Evolutionary conservation across 2,329 filamentous ascomycete species (phyloP).

Genomic region (Ploettnerulaceae sp.): DNA sequence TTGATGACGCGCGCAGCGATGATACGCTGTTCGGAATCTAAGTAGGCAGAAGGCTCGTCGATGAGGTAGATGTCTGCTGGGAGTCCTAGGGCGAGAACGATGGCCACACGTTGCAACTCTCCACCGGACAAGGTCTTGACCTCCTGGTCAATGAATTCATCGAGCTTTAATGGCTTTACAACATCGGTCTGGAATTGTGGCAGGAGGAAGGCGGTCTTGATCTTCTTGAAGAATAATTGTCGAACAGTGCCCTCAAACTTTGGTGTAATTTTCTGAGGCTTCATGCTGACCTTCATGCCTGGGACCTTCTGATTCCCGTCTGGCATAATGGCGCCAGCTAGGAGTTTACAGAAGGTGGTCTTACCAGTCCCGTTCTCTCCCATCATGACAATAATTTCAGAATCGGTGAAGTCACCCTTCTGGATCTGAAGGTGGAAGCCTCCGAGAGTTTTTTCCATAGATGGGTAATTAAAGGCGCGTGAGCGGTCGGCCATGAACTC

Average conservation of each 20-base stretch:
- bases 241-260: slow-evolving; percentile 97
- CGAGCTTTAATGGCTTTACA: slow-evolving; percentile 97
- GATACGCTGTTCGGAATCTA: slow-evolving; percentile 99
- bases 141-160: slow-evolving; percentile 99
- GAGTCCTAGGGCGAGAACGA: slow-evolving; percentile 90
- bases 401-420: slow-evolving; percentile 85
- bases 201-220: slow-evolving; percentile 91
- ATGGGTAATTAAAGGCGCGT: slow-evolving; percentile 80
- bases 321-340: slow-evolving; percentile 89
- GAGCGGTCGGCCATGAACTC: slow-evolving; percentile 82
- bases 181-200: slow-evolving; percentile 99
- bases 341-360: slow-evolving; percentile 95
- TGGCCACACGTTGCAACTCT: slow-evolving; percentile 98
- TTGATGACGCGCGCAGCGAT: slow-evolving; percentile 97
- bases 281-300: slow-evolving; percentile 97
- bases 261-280: slow-evolving; percentile 98
- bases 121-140: slow-evolving; percentile 98
- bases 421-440: slow-evolving; percentile 82
- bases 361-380: slow-evolving; percentile 99
- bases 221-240: slow-evolving; percentile 99
- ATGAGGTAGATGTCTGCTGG: slow-evolving; percentile 98
- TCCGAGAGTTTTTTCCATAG: slow-evolving; percentile 89
- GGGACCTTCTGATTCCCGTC: slow-evolving; percentile 75
- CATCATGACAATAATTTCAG: slow-evolving; percentile 99
- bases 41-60: slow-evolving; percentile 94